phyloP scores from a whole-genome alignment of 495 filamentous ascomycete species.

The Tuber melanosporum region DNA sequence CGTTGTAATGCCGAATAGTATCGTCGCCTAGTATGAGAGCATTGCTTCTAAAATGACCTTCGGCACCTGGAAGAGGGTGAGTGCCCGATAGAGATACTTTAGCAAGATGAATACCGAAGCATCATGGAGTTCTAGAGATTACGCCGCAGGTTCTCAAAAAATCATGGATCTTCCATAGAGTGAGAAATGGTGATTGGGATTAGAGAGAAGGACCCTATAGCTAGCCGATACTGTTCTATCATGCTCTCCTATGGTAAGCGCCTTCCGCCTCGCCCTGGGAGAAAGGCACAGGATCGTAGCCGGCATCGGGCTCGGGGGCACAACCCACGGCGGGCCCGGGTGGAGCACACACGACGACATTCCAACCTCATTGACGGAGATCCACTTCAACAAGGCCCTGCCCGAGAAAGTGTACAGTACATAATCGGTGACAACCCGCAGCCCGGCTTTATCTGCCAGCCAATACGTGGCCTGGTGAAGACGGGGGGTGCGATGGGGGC shows the following conservation, averaged over 20 bases:
- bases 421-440: conserved; percentile 74
- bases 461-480: conserved; percentile 65
- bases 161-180: conserved; percentile 76
- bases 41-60: conserved; percentile 58
- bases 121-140: conserved; percentile 75
- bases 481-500: conserved; percentile 49
- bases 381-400: conserved; percentile 64
- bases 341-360: conserved; percentile 67
- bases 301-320: no score
- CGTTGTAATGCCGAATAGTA: conserved; percentile 61
- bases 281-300: conserved; percentile 50
- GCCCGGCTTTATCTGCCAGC: conserved; percentile 72
- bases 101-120: conserved; percentile 66
- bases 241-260: conserved; percentile 31
- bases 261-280: conserved; percentile 62
- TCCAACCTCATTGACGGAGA: conserved; percentile 66
- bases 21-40: conserved; percentile 54
- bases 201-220: conserved; percentile 58
- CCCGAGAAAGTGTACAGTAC: conserved; percentile 64
- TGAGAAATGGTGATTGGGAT: conserved; percentile 64
- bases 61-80: conserved; percentile 51
- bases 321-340: no score
- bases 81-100: conserved; percentile 45
- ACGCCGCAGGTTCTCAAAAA: conserved; percentile 74
- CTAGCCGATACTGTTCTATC: conserved; percentile 59